Evolutionary conservation across 306 rosid species (phyloP), one percentile per base, ranked within the genome.

Genomic region (Cucurbita maxima): DNA sequence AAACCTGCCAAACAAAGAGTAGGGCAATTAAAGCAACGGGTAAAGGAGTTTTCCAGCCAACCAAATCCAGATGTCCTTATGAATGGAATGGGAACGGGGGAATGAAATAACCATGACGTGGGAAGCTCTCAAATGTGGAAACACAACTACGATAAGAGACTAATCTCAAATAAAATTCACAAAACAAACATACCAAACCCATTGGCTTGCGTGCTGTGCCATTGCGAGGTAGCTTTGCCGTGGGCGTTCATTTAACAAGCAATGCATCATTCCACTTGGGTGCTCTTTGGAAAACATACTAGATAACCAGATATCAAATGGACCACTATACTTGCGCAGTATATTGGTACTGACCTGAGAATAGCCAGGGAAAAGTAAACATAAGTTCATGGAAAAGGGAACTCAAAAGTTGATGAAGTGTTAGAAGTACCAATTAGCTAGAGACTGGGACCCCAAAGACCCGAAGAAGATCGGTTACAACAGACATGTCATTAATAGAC

Each of bases 131-230:
- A 30, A 52, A 52, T 52, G 15, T 13, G 15, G 4, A 30, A 30
- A 30, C 11, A 14, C 45, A 60, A 7, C 15, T 57, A 58, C 11
- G 40, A 58, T 25, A 11, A 59, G 1, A 36, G 20, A 36, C 74
- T 63, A 40, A 4, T 45, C 22, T 47, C 56, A 71, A 9, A 78
- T 63, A 5, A 38, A 71, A 77, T 68, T 72, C 34, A 41, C 34
- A 40, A 38, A 19, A 64, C 61, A 79, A 19, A 52, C 56, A 43
- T 64, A 94, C 98, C 98, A 90, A 58, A 87, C 88, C 98, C 97
- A 94, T 78, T 90, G 96, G 85, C 97, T 94, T 48, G 90, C 67
- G 80, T 90, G 97, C 71, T 86, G 96, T 50, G 97, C 89, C 96
- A 90, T 94, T 7, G 96, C 98, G 0, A 53, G 79, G 78, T 84